These are phyloP conservation scores for Boletus tylopilopsis DNA, from an alignment of 768 basidiomycete genomes.

Conservation along the genomic window DNA sequence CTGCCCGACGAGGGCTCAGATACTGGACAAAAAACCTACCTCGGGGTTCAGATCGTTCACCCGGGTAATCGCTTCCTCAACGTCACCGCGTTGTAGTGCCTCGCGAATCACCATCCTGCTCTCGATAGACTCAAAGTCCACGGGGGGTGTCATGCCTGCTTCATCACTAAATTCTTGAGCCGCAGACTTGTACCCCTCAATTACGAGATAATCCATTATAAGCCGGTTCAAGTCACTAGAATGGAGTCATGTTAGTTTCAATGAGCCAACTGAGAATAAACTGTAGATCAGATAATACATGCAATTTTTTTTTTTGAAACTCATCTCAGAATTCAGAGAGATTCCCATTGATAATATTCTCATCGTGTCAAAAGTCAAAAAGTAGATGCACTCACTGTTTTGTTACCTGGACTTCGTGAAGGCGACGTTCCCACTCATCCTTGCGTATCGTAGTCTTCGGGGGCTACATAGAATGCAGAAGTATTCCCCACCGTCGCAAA, in stretches of 20 bases:
- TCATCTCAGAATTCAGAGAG: constrained; percentile 90
- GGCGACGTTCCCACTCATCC: constrained; percentile 82
- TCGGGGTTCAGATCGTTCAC: constrained; percentile 97
- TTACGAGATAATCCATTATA: constrained; percentile 96
- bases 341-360: constrained; percentile 91
- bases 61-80: constrained; percentile 91
- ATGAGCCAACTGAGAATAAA: constrained; percentile 24
- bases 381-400: constrained; percentile 72
- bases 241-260: constrained; percentile 20
- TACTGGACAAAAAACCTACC: constrained; percentile 51
- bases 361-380: constrained; percentile 44
- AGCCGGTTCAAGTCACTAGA: constrained; percentile 88
- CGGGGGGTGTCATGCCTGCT: constrained; percentile 67
- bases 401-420: constrained; percentile 78
- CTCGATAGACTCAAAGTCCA: constrained; percentile 91
- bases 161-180: constrained; percentile 94
- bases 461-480: constrained; percentile 29
- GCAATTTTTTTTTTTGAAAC: constrained; percentile 59
- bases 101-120: constrained; percentile 93
- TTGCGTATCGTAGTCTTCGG: constrained; percentile 61
- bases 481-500: background rate
- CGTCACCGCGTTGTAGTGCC: constrained; percentile 89
- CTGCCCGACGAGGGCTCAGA: constrained; percentile 2
- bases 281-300: constrained; percentile 81
- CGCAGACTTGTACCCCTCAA: constrained; percentile 95